Conservation (phyloP, 179 eudicot species). For the Patellifolia procumbens region DNA sequence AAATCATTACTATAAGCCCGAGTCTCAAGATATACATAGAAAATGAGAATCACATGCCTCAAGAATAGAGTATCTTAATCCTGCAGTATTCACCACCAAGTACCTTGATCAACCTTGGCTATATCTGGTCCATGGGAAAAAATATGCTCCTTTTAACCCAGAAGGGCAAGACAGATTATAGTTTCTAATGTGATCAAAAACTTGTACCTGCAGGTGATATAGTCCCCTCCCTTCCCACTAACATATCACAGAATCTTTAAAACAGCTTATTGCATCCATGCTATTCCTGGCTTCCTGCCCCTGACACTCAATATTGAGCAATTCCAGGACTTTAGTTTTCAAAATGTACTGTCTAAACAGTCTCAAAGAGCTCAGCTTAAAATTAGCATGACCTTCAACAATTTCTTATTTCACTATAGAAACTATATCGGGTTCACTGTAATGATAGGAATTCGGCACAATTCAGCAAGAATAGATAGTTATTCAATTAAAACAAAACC, state of each 20-base stretch:
- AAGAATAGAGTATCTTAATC: not conserved
- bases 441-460: not conserved
- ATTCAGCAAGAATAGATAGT: not conserved
- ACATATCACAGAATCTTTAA: not conserved
- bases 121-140: not conserved
- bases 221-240: not conserved
- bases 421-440: not conserved
- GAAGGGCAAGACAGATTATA: not conserved
- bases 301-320: not conserved
- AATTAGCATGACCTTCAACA: not conserved
- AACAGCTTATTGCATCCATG: not conserved
- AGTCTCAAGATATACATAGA: not conserved
- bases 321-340: not conserved
- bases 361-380: not conserved
- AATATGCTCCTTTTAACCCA: too few species aligned
- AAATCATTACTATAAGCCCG: not conserved
- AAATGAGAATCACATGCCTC: constrained; percentile 5
- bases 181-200: not conserved
- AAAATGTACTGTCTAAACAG: not conserved
- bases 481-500: not conserved
- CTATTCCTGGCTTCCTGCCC: not conserved
- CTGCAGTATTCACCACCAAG: not conserved
- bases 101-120: not conserved
- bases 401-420: not conserved
- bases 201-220: not conserved